Conservation (phyloP, 805 yeast species). For the Cyberlindnera suaveolens region DNA sequence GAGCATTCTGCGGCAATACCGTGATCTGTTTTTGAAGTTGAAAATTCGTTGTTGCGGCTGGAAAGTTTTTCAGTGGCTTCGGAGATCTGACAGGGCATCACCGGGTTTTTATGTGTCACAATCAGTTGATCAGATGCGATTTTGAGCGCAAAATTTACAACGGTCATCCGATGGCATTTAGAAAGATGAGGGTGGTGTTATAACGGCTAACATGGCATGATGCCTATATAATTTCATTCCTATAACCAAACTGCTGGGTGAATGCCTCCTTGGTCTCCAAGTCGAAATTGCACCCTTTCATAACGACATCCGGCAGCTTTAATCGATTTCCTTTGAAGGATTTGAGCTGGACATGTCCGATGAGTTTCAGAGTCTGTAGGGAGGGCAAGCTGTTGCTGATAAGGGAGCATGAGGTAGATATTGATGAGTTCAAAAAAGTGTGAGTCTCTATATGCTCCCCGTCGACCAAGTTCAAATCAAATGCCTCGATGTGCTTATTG, state of each 20-base stretch:
- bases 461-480: slow-evolving; percentile 17
- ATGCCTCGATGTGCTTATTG: slow-evolving; percentile 20
- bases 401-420: slow-evolving; percentile 9
- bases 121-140: too few species aligned
- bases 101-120: too few species aligned
- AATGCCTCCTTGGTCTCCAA: slow-evolving; percentile 4
- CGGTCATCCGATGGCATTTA: too few species aligned
- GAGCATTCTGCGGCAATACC: background rate
- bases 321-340: slow-evolving; percentile 5
- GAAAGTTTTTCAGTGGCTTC: too few species aligned
- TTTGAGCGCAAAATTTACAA: too few species aligned
- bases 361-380: slow-evolving; percentile 4
- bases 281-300: slow-evolving; percentile 10
- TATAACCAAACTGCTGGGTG: background rate
- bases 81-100: too few species aligned
- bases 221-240: too few species aligned
- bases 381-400: slow-evolving; percentile 4
- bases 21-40: too few species aligned
- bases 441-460: slow-evolving; percentile 3
- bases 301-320: slow-evolving; percentile 2
- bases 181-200: background rate
- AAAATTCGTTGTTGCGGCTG: too few species aligned
- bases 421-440: slow-evolving; percentile 6
- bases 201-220: too few species aligned
- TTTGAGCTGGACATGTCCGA: slow-evolving; percentile 10